Conservation (phyloP, 176 grass and related monocot genomes). For the Raddia guianensis region DNA sequence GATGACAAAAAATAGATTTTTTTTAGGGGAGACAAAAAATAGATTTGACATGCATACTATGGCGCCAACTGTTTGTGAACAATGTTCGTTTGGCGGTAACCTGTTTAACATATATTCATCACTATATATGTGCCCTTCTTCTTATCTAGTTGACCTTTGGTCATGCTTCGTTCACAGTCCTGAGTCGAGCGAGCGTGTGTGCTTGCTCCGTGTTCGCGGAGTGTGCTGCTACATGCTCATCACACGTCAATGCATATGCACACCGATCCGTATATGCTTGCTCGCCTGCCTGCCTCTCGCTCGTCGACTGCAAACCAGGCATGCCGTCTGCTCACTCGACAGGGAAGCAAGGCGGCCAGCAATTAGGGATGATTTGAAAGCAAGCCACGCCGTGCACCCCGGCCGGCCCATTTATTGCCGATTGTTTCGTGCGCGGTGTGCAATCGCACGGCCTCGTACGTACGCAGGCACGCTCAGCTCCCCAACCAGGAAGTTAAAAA, state of each 20-base stretch:
- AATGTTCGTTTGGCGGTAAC: neutral
- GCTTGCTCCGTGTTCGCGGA: neutral
- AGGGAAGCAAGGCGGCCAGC: neutral
- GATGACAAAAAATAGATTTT: neutral
- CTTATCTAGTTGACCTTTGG: neutral
- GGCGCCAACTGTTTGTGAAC: neutral
- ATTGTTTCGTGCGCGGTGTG: neutral
- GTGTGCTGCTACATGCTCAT: slow-evolving; percentile 25
- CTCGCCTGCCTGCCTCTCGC: neutral
- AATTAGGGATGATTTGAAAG: slow-evolving; percentile 16
- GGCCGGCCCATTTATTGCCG: neutral
- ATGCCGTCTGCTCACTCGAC: slow-evolving; percentile 38
- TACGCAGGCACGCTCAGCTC: neutral
- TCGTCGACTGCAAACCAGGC: slow-evolving; percentile 23
- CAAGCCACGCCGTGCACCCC: neutral
- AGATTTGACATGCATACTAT: neutral
- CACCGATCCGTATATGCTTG: neutral
- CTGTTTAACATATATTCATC: neutral
- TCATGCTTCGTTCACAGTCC: neutral
- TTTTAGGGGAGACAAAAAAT: no score
- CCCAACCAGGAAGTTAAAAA: neutral
- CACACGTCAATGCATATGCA: slow-evolving; percentile 2
- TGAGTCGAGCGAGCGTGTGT: no score
- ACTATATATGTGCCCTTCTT: neutral
- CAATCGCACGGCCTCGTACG: neutral